Conservation (phyloP, 768 basidiomycete genomes). For the Russula olivacea region DNA sequence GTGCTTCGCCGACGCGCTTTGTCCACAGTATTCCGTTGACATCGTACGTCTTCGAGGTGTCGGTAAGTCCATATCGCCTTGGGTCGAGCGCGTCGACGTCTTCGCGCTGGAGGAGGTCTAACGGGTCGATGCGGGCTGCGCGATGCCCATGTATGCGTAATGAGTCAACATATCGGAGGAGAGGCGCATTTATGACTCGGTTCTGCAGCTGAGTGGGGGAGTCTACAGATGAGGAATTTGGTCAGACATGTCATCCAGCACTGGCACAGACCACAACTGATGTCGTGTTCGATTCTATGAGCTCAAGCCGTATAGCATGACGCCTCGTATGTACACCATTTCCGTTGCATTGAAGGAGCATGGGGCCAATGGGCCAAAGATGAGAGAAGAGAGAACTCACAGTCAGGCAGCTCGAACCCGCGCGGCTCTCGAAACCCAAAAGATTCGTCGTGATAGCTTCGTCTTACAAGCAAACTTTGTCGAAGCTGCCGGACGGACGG, state of each 20-base stretch:
- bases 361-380: not conserved
- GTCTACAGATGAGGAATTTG: not conserved
- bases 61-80: conserved; percentile 63
- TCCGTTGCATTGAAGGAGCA: not conserved
- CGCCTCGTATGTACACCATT: not conserved
- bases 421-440: conserved; percentile 68
- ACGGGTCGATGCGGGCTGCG: conserved; percentile 79
- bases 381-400: conserved; percentile 37
- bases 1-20: conserved; percentile 35
- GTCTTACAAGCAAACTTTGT: not conserved
- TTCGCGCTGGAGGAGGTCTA: conserved; percentile 82
- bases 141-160: conserved; percentile 82
- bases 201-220: conserved; percentile 50
- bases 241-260: not conserved
- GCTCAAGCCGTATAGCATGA: not conserved
- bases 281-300: not conserved
- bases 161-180: conserved; percentile 85
- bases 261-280: not conserved
- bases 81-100: conserved; percentile 73
- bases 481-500: not conserved
- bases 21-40: conserved; percentile 83
- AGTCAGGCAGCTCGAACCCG: conserved; percentile 63
- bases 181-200: conserved; percentile 63
- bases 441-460: conserved; percentile 68
- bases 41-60: conserved; percentile 51